Conservation (phyloP, 2,329 filamentous ascomycete species). For the Aspergillus piperis region DNA sequence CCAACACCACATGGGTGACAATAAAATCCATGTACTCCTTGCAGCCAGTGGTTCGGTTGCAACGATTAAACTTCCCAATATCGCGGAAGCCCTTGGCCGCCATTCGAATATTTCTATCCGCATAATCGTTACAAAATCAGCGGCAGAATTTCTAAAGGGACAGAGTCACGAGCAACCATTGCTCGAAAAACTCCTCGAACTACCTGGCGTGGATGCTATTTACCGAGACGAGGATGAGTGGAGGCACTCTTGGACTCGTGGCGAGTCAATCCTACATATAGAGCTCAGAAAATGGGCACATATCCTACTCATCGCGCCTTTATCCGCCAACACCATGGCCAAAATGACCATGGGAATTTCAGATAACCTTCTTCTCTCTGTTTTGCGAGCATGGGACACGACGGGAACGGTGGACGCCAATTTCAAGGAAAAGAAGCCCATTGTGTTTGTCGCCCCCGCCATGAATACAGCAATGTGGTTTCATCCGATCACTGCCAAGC, state of each 20-base stretch:
- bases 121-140: conserved; percentile 75
- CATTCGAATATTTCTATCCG: conserved; percentile 69
- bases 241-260: conserved; percentile 73
- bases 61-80: conserved; percentile 77
- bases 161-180: conserved; percentile 77
- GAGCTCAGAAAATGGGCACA: conserved; percentile 82
- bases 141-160: conserved; percentile 72
- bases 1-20: conserved; percentile 24
- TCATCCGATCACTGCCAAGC: conserved; percentile 76
- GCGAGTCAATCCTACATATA: conserved; percentile 84
- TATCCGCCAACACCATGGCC: conserved; percentile 82
- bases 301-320: conserved; percentile 74
- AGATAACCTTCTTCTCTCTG: conserved; percentile 71
- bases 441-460: conserved; percentile 73
- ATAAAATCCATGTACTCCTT: conserved; percentile 50
- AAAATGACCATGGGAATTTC: conserved; percentile 78
- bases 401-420: conserved; percentile 58
- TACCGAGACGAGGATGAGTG: conserved; percentile 88
- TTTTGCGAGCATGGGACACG: conserved; percentile 86
- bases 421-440: conserved; percentile 52
- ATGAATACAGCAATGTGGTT: conserved; percentile 94
- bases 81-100: conserved; percentile 54
- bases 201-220: conserved; percentile 76
- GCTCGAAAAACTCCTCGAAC: conserved; percentile 57
- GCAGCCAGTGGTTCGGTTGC: conserved; percentile 76